Percentiles rank a stretch among this genome's conserved stretches.
These are phyloP conservation scores for Eucalyptus fibrosa DNA, from an alignment of 345 rosid species.

Conservation along the genomic window DNA sequence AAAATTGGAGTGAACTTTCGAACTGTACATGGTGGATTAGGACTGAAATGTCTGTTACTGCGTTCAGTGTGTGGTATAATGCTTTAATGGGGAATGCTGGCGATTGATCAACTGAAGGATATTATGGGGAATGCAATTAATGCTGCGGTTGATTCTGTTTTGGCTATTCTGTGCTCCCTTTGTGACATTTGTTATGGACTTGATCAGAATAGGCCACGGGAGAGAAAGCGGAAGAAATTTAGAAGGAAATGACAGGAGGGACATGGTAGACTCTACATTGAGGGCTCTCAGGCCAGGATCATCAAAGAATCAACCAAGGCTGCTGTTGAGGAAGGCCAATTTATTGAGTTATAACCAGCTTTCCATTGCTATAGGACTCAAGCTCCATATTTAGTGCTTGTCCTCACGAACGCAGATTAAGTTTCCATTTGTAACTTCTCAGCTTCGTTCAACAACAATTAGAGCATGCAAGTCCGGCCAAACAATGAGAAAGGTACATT, in stretches of 20 bases:
- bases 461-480: neutral
- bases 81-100: no score
- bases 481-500: no score
- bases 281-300: constrained; percentile 15
- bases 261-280: neutral
- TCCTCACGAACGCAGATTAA: neutral
- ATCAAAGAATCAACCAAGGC: neutral
- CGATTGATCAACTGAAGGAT: no score
- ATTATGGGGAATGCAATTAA: no score
- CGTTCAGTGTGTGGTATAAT: no score
- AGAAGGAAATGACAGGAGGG: constrained; percentile 25
- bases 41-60: no score
- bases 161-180: neutral
- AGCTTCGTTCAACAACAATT: constrained; percentile 21
- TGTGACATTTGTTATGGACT: neutral
- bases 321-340: neutral
- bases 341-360: neutral
- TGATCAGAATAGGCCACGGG: constrained; percentile 36
- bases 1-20: no score
- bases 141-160: neutral
- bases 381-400: neutral
- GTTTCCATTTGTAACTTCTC: neutral
- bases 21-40: no score
- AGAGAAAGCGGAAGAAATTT: constrained; percentile 44
- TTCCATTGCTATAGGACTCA: neutral